Evolutionary conservation across 2,329 filamentous ascomycete species (phyloP), one percentile per base, ranked within the genome.

Genomic region (Lecanicillium sp.): DNA sequence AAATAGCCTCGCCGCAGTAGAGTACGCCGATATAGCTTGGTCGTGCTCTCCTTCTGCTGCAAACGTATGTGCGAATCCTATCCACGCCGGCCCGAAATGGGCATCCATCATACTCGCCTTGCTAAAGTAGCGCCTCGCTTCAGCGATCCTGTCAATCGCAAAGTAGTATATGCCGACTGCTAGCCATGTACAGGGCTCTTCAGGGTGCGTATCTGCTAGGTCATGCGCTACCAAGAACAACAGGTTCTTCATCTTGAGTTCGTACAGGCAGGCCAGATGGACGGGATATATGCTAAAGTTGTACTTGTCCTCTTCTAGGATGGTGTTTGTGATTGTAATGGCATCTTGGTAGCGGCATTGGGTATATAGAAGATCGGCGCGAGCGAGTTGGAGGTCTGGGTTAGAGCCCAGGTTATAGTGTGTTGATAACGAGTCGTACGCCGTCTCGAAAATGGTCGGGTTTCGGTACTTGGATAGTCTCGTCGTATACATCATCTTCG

Each of bases 91-190:
- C 0, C 90, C 90, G 52, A 95, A 98, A 63, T 96, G 90, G 6
- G 90, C 85, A 55, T 98, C 89, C 81, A 98, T 90, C 69, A 96
- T 84, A 48, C 86, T 94, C 4, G 94, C 85, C 63, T 98, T 98
- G 53, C 86, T 94, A 60, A 98, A 98, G 67, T 92, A 98, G 29
- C 90, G 80, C 9, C 92, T 80, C 9, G 94, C 89, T 62, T 98
- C 92, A 4, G 92, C 84, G 42, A 98, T 87, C 53, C 88, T 89
- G 49, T 80, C 78, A 38, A 89, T 95, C 13, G 83, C 73, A 46
- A 96, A 80, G 61, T 98, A 98, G 67, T 96, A 98, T 20, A 89
- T 83, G 9, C 88, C 92, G 9, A 98, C 90, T 0, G 92, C 92
- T 18, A 98, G 75, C 81, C 92, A 98, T 2, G 89, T 84, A 57